Evolutionary conservation across 306 rosid genomes (phyloP).

Genomic region (Amphicarpaea edgeworthii): DNA sequence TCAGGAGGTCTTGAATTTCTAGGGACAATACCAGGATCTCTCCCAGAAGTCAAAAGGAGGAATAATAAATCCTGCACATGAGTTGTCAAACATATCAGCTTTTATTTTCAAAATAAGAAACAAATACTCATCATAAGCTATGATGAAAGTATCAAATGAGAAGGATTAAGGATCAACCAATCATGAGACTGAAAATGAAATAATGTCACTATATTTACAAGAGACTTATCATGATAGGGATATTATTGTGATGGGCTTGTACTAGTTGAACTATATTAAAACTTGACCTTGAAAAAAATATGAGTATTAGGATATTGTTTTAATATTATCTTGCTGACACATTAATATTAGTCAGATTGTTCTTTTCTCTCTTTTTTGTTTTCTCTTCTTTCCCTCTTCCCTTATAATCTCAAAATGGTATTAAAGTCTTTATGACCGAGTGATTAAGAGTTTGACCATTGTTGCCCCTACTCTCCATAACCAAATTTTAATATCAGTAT

Average conservation of each 20-base stretch:
- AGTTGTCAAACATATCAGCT: constrained; percentile 49
- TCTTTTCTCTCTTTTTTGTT: background rate
- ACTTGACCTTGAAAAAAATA: no score
- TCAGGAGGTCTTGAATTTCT: constrained; percentile 87
- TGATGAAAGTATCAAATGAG: constrained; percentile 23
- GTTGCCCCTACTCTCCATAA: background rate
- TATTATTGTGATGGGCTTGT: background rate
- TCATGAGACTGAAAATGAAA: constrained; percentile 37
- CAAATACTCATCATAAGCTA: constrained; percentile 7
- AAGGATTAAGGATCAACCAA: constrained; percentile 23
- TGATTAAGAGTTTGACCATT: background rate
- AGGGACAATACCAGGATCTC: constrained; percentile 97
- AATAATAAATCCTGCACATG: constrained; percentile 81
- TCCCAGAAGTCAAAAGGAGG: constrained; percentile 81
- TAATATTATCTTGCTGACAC: background rate
- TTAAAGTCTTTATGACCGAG: background rate
- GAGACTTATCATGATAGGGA: background rate
- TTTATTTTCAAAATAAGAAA: constrained; percentile 44
- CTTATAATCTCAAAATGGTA: background rate
- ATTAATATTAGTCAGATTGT: background rate
- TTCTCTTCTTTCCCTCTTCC: background rate
- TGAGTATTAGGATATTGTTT: background rate
- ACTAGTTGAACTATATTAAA: background rate
- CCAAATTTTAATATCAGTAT: constrained; percentile 7
- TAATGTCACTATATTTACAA: constrained; percentile 10